A percentile compares a stretch with the other conserved stretches of the same genome.
phyloP scores from a whole-genome alignment of 768 basidiomycete genomes.

The Leucocoprinus leucothites region DNA sequence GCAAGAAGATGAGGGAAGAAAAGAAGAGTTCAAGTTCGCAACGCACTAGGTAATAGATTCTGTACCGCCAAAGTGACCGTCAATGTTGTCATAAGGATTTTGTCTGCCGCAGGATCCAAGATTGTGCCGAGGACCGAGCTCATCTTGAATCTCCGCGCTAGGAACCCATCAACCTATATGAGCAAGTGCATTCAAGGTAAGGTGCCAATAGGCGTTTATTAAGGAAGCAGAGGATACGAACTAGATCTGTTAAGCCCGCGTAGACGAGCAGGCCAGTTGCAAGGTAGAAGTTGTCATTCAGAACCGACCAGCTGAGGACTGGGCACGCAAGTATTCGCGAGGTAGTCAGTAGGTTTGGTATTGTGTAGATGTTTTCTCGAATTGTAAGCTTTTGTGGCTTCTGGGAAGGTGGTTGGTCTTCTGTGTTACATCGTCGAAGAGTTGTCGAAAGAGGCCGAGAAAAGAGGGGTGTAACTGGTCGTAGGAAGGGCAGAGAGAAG shows the following conservation, averaged over 20 bases:
- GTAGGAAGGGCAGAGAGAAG: neutral
- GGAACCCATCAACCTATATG: slow-evolving; percentile 80
- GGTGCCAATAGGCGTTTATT: neutral
- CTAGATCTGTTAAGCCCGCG: slow-evolving; percentile 91
- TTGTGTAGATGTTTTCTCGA: slow-evolving; percentile 89
- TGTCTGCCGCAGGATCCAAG: slow-evolving; percentile 97
- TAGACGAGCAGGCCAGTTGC: slow-evolving; percentile 86
- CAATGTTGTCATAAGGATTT: slow-evolving; percentile 91
- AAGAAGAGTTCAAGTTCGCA: neutral
- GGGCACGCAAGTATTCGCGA: slow-evolving; percentile 91
- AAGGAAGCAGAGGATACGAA: slow-evolving; percentile 36
- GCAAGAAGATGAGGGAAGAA: neutral
- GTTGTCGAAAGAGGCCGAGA: slow-evolving; percentile 20
- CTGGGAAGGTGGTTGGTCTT: slow-evolving; percentile 15
- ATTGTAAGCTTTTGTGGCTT: slow-evolving; percentile 30
- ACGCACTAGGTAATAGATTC: slow-evolving; percentile 78
- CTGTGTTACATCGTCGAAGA: slow-evolving; percentile 14
- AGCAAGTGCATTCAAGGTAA: neutral
- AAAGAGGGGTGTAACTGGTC: neutral
- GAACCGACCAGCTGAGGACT: slow-evolving; percentile 84
- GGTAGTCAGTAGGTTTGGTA: slow-evolving; percentile 87
- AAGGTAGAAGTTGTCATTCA: slow-evolving; percentile 73
- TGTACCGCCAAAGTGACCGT: slow-evolving; percentile 83
- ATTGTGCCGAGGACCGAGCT: slow-evolving; percentile 91
- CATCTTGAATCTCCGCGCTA: slow-evolving; percentile 87